Evolutionary conservation across 345 rosid species (phyloP).

Genomic region (Physaria fendleri): DNA sequence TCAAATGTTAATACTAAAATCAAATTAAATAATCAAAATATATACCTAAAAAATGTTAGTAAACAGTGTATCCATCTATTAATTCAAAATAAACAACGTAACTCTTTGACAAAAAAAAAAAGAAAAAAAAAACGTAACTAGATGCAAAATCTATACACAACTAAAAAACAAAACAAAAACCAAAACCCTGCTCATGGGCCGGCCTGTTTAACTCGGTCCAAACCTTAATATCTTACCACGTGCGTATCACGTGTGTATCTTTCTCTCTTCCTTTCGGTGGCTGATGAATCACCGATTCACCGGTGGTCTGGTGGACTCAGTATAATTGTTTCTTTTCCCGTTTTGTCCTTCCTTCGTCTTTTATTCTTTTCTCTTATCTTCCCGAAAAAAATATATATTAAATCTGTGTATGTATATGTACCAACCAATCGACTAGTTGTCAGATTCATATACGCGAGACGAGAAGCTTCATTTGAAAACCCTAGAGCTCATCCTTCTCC

Average conservation of each 20-base stretch:
- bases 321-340: not conserved
- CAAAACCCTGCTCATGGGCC: too few relatives aligned
- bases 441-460: constrained; percentile 8
- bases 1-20: too few relatives aligned
- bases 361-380: constrained; percentile 25
- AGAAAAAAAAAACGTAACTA: too few relatives aligned
- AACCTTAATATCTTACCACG: constrained; percentile 3
- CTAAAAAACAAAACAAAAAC: too few relatives aligned
- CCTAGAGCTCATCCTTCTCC: constrained; percentile 5
- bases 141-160: too few relatives aligned
- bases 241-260: constrained; percentile 18
- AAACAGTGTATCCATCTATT: too few relatives aligned
- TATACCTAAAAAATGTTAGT: too few relatives aligned
- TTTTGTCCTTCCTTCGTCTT: constrained; percentile 22
- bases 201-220: not conserved
- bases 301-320: too few relatives aligned
- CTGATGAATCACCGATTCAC: constrained; percentile 1
- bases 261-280: not conserved
- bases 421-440: constrained; percentile 14
- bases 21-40: too few relatives aligned
- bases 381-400: constrained; percentile 2
- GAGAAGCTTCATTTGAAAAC: constrained; percentile 20
- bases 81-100: too few relatives aligned
- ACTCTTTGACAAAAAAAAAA: too few relatives aligned
- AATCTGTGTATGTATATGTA: too few relatives aligned